Conservation (phyloP, 1,284 basidiomycete species). For the Cutaneotrichosporon curvatum region DNA sequence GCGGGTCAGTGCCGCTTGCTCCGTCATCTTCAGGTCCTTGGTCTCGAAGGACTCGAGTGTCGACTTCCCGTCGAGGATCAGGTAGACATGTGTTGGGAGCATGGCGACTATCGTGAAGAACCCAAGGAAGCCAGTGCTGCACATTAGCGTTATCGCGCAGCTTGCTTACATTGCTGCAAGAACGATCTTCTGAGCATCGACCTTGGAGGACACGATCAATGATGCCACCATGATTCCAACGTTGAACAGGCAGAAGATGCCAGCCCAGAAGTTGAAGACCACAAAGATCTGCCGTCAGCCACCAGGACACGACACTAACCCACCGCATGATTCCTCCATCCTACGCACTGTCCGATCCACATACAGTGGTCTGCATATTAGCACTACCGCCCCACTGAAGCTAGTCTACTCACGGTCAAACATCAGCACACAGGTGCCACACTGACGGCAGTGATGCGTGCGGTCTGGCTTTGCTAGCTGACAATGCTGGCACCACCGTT, state of each 20-base stretch:
- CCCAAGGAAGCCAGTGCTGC: slow-evolving; percentile 36
- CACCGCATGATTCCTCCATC: slow-evolving; percentile 44
- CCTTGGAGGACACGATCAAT: slow-evolving; percentile 3
- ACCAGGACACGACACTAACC: background rate
- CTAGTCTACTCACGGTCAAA: slow-evolving; percentile 28
- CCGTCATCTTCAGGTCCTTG: slow-evolving; percentile 32
- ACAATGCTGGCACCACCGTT: slow-evolving; percentile 40
- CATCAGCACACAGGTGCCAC: slow-evolving; percentile 41
- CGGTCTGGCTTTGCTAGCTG: slow-evolving; percentile 42
- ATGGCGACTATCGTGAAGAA: slow-evolving; percentile 43
- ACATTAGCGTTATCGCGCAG: slow-evolving; percentile 1
- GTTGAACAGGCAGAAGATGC: slow-evolving; percentile 34
- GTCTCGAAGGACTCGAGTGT: slow-evolving; percentile 40
- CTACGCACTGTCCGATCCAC: slow-evolving; percentile 45
- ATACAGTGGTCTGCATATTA: slow-evolving; percentile 34
- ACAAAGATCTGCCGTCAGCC: slow-evolving; percentile 36
- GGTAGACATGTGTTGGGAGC: slow-evolving; percentile 31
- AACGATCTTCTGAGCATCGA: slow-evolving; percentile 41
- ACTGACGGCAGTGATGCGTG: slow-evolving; percentile 46
- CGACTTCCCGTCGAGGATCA: slow-evolving; percentile 32
- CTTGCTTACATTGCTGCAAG: slow-evolving; percentile 34
- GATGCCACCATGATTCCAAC: slow-evolving; percentile 25
- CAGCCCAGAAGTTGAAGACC: slow-evolving; percentile 40
- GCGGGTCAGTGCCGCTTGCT: slow-evolving; percentile 26
- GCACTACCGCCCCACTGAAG: background rate